Percentiles rank a stretch among this genome's conserved stretches.
phyloP scores from a whole-genome alignment of 345 rosid species.

The Noccaea bulbosa region DNA sequence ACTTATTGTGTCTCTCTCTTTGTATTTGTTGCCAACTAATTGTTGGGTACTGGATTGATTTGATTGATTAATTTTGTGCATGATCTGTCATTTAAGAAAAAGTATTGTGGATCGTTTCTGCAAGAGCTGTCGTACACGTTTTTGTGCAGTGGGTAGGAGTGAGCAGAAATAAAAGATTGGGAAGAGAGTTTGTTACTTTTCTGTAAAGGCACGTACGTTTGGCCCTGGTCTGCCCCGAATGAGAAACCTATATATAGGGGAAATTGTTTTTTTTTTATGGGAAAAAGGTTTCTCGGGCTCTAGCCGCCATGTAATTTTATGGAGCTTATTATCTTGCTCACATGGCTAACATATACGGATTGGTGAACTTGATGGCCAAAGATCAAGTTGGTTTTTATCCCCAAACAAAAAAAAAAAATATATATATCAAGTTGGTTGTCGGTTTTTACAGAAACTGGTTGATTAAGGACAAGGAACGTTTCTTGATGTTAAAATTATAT shows the following conservation, averaged over 20 bases:
- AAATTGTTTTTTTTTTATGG: constrained; percentile 19
- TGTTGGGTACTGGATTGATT: constrained; percentile 29
- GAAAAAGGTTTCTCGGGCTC: constrained; percentile 40
- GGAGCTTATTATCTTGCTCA: constrained; percentile 42
- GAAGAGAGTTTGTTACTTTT: background rate
- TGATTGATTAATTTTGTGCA: constrained; percentile 12
- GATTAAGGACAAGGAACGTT: constrained; percentile 61
- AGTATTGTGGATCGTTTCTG: background rate
- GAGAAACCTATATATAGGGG: too few species aligned
- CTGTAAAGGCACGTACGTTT: constrained; percentile 14
- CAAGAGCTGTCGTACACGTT: constrained; percentile 11
- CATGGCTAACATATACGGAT: constrained; percentile 49
- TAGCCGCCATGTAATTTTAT: constrained; percentile 36
- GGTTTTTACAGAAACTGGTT: constrained; percentile 54
- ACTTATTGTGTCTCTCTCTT: background rate
- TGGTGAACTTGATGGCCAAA: constrained; percentile 53
- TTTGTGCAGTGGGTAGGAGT: background rate
- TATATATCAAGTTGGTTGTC: constrained; percentile 59
- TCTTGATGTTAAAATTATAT: constrained; percentile 44
- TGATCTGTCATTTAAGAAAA: background rate
- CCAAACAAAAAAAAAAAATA: too few species aligned
- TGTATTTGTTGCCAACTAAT: constrained; percentile 23
- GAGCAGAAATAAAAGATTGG: background rate
- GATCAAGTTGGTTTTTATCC: constrained; percentile 54
- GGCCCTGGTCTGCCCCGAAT: constrained; percentile 6